Base-by-base conservation (phyloP, 441 rosid species). In the Eutrema salsugineum region DNA sequence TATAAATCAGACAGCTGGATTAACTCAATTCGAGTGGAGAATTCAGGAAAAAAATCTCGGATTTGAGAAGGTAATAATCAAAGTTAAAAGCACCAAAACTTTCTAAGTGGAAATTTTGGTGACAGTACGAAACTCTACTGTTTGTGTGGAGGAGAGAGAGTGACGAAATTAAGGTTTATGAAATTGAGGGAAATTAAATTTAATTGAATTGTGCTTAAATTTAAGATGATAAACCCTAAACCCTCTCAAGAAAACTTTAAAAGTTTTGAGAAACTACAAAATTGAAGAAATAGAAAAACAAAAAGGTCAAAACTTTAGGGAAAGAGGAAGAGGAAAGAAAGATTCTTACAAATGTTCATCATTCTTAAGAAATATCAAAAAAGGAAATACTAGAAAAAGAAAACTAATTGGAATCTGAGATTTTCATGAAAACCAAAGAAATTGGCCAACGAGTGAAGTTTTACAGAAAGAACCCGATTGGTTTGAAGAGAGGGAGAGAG, bases 221-320 rank as follows among this genome's bases (percentile, higher is more conserved):
- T 8, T 19, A 30, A 51, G 50, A 66, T 48, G 9, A 27, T 68
- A 76, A 81, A 76, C 84, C 85, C 81, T 79, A 80, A 89, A 84
- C 83, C 89, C 82, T 68, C 14, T 43, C 2, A 36, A 20, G 10
- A 57, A 66, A 3, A 51, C 36, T 58, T 57, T 55, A 15, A 6
- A 5, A 8, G 66, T 9, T 11, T 10, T 5, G 32, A 28, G 48
- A 17, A 65, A 50, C 16, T 64, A 49, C 63, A 77, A 65, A 77
- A 62, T 17, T 35, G 38, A 49, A 32, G 46, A 36, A 4, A 22
- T 1, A 30, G 7, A 48, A 15, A 7, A 48, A n/a, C n/a, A n/a
- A 47, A 42, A 38, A 27, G 66, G 59, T 51, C 61, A 61, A 77
- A 66, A 65, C 72, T 71, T 59, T 42, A 71, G 58, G 63, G 68